Conservation (phyloP, 1,139 yeast species). For the Kluyveromyces marxianus region DNA sequence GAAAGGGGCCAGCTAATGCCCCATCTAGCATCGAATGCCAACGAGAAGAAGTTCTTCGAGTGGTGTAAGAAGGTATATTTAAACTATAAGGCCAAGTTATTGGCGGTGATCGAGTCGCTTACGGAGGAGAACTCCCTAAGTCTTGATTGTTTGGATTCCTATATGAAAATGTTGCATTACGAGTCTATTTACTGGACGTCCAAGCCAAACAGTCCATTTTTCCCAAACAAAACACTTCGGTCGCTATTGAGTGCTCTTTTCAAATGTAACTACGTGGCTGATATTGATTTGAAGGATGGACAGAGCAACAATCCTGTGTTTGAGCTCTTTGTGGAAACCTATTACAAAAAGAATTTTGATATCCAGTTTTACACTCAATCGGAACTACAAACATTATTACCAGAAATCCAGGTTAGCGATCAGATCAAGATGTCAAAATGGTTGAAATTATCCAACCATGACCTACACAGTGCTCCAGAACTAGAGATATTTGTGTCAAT, state of each 20-base stretch:
- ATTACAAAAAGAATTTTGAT: slow-evolving; percentile 53
- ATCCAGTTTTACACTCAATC: slow-evolving; percentile 58
- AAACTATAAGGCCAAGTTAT: slow-evolving; percentile 42
- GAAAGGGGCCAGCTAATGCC: slow-evolving; percentile 40
- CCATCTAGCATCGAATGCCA: slow-evolving; percentile 36
- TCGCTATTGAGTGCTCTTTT: slow-evolving; percentile 42
- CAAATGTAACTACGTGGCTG: slow-evolving; percentile 34
- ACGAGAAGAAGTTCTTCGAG: slow-evolving; percentile 41
- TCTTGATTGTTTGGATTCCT: slow-evolving; percentile 56
- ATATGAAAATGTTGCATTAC: slow-evolving; percentile 52
- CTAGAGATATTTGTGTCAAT: slow-evolving; percentile 37
- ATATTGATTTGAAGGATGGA: slow-evolving; percentile 41
- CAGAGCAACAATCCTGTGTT: slow-evolving; percentile 43
- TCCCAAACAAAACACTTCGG: slow-evolving; percentile 53
- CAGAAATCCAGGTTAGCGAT: slow-evolving; percentile 13
- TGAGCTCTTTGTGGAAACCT: slow-evolving; percentile 51
- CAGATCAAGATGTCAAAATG: slow-evolving; percentile 29
- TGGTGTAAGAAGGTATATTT: slow-evolving; percentile 63
- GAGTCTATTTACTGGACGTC: slow-evolving; percentile 53
- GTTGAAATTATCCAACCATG: slow-evolving; percentile 33
- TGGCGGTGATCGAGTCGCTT: slow-evolving; percentile 36
- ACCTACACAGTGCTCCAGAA: slow-evolving; percentile 27
- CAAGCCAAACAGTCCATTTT: slow-evolving; percentile 44
- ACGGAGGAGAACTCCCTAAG: slow-evolving; percentile 33
- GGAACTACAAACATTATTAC: slow-evolving; percentile 29